Conservation (phyloP, 768 basidiomycete genomes). For the Botryobasidium botryosum region DNA sequence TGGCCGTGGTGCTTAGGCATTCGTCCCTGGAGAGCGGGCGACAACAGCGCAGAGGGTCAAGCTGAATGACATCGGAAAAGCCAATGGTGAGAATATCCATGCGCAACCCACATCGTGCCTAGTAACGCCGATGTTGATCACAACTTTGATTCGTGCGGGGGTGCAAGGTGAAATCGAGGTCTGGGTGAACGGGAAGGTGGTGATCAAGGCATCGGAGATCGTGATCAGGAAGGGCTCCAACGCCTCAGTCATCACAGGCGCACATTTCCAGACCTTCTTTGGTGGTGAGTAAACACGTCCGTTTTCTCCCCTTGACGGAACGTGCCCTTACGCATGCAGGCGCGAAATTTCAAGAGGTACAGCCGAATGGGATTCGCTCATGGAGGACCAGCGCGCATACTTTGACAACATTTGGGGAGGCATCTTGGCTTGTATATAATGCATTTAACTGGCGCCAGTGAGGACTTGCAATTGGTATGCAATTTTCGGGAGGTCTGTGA, state of each 20-base stretch:
- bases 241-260: slow-evolving; percentile 38
- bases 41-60: slow-evolving; percentile 51
- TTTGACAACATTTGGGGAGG: too few species aligned
- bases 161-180: slow-evolving; percentile 44
- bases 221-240: slow-evolving; percentile 32
- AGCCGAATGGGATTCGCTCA: too few species aligned
- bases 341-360: too few species aligned
- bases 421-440: too few species aligned
- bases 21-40: slow-evolving; percentile 45
- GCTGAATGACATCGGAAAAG: slow-evolving; percentile 51
- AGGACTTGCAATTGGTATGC: too few species aligned
- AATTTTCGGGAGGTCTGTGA: too few species aligned
- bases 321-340: too few species aligned
- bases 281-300: slow-evolving; percentile 33
- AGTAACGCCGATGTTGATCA: neutral
- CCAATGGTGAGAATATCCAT: slow-evolving; percentile 41
- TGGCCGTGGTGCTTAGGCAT: slow-evolving; percentile 50
- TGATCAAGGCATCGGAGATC: slow-evolving; percentile 39
- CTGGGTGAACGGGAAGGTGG: slow-evolving; percentile 45
- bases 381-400: too few species aligned
- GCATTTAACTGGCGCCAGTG: too few species aligned
- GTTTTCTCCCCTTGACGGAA: too few species aligned
- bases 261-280: slow-evolving; percentile 68
- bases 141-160: neutral
- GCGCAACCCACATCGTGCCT: too few species aligned